Conservation (phyloP, 2,329 filamentous ascomycete species). For the Colletotrichum euphorbiae region DNA sequence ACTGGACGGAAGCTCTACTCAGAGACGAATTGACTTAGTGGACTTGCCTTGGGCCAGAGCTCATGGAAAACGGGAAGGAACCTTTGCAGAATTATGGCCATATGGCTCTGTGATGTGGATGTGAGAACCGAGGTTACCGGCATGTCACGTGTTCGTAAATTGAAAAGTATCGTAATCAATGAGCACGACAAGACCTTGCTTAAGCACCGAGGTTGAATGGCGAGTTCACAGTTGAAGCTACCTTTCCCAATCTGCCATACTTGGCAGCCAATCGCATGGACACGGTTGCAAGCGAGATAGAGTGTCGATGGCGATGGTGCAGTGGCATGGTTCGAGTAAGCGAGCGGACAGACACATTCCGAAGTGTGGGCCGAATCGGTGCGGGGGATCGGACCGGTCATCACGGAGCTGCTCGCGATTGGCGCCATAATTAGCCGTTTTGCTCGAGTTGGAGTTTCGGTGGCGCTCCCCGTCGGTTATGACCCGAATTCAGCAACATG, state of each 20-base stretch:
- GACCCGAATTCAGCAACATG: conserved; percentile 11
- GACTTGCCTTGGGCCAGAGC: no score
- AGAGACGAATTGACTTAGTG: no score
- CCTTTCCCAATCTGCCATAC: no score
- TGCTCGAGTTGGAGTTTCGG: neutral
- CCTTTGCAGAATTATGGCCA: no score
- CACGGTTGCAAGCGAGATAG: conserved; percentile 4
- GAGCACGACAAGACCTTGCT: neutral
- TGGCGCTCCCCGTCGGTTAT: neutral
- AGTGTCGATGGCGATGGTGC: neutral
- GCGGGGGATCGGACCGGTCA: neutral
- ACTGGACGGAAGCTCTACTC: no score
- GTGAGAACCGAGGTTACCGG: no score
- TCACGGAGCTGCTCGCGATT: conserved; percentile 23
- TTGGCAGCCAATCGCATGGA: neutral
- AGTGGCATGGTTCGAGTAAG: neutral
- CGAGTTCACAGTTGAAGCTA: no score
- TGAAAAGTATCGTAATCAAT: neutral
- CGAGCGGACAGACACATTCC: conserved; percentile 32
- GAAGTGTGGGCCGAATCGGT: neutral
- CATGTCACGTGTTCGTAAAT: neutral
- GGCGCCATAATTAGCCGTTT: conserved; percentile 21
- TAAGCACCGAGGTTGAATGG: no score
- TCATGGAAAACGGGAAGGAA: no score
- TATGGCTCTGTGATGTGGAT: no score